Evolutionary conservation across 306 rosid genomes (phyloP).

Genomic region (Glycine tomentella): DNA sequence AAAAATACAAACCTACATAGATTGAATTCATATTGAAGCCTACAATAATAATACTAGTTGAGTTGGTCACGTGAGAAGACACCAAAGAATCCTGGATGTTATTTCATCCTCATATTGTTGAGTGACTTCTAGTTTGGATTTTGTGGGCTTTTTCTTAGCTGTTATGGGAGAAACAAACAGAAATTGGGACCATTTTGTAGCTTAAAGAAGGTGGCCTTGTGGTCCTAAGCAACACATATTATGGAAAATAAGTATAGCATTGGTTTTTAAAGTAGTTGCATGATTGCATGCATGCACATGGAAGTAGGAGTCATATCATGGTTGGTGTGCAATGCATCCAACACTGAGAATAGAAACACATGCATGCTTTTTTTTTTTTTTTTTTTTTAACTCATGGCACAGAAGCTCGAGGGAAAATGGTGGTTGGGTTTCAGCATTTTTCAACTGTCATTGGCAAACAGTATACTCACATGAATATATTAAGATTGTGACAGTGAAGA

Average conservation of each 20-base stretch:
- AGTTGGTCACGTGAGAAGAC: conserved; percentile 9
- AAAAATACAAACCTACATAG: too few relatives aligned
- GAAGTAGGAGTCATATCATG: not conserved
- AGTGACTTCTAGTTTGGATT: conserved; percentile 36
- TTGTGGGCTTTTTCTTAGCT: conserved; percentile 32
- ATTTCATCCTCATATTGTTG: conserved; percentile 11
- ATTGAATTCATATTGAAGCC: too few relatives aligned
- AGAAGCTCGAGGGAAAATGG: too few relatives aligned
- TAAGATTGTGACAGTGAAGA: conserved; percentile 36
- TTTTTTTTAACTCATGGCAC: too few relatives aligned
- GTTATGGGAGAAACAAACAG: conserved; percentile 29
- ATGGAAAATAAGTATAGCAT: not conserved
- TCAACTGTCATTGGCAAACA: conserved; percentile 33
- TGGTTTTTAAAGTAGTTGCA: conserved; percentile 18
- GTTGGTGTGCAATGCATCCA: conserved; percentile 21
- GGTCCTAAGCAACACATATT: conserved; percentile 42
- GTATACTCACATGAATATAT: not conserved
- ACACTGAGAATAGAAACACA: not conserved
- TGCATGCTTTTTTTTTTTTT: conserved; percentile 18
- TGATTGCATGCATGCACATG: conserved; percentile 39
- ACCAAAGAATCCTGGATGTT: too few relatives aligned
- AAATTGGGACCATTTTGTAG: conserved; percentile 49
- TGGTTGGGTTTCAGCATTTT: not conserved
- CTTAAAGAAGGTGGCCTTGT: not conserved
- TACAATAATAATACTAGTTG: not conserved